Base-by-base conservation (phyloP, 1,284 basidiomycete genomes). In the Tilletia indica region DNA sequence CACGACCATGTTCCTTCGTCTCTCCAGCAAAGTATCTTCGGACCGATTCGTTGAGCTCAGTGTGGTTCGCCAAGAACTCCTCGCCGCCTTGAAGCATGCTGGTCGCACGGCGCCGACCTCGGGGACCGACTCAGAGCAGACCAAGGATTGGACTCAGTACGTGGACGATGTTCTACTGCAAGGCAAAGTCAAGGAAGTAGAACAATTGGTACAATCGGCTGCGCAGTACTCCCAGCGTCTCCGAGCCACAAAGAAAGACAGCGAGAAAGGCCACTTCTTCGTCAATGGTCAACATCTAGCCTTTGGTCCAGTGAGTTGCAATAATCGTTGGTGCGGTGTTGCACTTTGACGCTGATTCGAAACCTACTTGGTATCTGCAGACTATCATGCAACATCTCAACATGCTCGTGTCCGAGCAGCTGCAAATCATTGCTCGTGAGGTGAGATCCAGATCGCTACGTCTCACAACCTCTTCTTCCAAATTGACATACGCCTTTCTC, bases 201-300 rank as follows among this genome's bases (percentile, higher is more conserved):
- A 61, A 16, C 63, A 72, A 6, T 61, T 31, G 36, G 19, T 58
- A 19, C 3, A 64, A 36, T 47, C 56, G 25, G 36, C 69, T 11
- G 31, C n/a, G 11, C 51, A 14, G 25, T 71, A 72, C 61, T 34
- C 63, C 3, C 49, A 68, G 12, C 68, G 73, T 0, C 69, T 38
- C 68, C 42, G 21, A 68, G 71, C 12, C 79, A 82, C 71, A 69
- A 78, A 12, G 39, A 72, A 8, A 76, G 80, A 25, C 72, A 80
- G 4, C 68, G 75, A 25, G 73, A 47, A n/a, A n/a, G 84, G 84
- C 0, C 82, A 88, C 87, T 34, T 85, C 69, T 96, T 97, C 83
- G 87, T 97, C 78, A 98, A 98, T 79, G 96, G 96, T 16, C 93
- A 91, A 78, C 89, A 92, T 80, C 87, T 90, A 42, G 85, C 88